Evolutionary conservation across 2,329 filamentous ascomycete genomes (phyloP).

Genomic region (Scortechinia acanthostroma): DNA sequence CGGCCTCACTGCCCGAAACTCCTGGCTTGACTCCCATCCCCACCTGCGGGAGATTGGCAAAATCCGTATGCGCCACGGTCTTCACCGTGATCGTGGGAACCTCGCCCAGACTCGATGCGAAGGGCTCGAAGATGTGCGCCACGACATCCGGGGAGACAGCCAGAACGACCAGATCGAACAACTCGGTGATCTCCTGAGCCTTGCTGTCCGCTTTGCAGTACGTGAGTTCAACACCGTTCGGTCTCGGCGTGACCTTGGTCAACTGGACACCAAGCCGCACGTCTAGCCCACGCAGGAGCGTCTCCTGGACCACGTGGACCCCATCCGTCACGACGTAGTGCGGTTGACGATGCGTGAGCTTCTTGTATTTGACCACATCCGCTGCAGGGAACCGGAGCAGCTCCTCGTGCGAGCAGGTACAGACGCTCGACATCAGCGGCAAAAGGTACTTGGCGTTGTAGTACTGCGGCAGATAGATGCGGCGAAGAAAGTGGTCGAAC

Average conservation of each 20-base stretch:
- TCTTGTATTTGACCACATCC: slow-evolving; percentile 42
- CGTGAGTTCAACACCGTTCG: slow-evolving; percentile 19
- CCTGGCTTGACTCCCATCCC: slow-evolving; percentile 6
- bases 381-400: slow-evolving; percentile 41
- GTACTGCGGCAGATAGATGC: slow-evolving; percentile 37
- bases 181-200: slow-evolving; percentile 14
- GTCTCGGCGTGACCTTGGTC: slow-evolving; percentile 18
- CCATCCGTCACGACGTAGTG: slow-evolving; percentile 42
- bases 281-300: slow-evolving; percentile 28
- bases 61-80: slow-evolving; percentile 29
- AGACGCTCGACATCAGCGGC: slow-evolving; percentile 43
- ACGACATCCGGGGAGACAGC: slow-evolving; percentile 46
- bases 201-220: slow-evolving; percentile 11
- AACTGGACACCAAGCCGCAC: slow-evolving; percentile 31
- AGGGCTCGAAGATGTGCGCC: slow-evolving; percentile 33
- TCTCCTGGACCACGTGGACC: slow-evolving; percentile 37
- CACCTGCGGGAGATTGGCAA: slow-evolving; percentile 4
- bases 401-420: slow-evolving; percentile 42
- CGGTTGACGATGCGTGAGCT: slow-evolving; percentile 31
- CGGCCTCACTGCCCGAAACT: no score
- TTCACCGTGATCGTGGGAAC: slow-evolving; percentile 39
- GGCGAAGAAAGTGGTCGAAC: slow-evolving; percentile 35
- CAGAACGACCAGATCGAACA: slow-evolving; percentile 42
- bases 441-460: slow-evolving; percentile 41
- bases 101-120: slow-evolving; percentile 22